A percentile compares a stretch with the other conserved stretches of the same genome.
Conservation (phyloP, 495 filamentous ascomycete species). For the Penicillium mononematosum region DNA sequence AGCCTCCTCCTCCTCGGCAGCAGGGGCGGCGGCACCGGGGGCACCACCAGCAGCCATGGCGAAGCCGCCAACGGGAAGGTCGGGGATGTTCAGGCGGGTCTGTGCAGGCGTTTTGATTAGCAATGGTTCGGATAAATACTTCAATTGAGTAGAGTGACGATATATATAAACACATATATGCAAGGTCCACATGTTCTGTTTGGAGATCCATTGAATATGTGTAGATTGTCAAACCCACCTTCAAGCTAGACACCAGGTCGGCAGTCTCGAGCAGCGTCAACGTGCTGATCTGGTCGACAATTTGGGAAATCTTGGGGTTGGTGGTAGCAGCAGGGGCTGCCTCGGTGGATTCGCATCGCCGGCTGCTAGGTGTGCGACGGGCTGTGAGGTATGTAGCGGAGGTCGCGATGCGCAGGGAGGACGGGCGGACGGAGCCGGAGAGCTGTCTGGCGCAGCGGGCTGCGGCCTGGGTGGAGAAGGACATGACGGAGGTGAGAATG, state of each 20-base stretch:
- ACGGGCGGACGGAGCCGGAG: constrained; percentile 45
- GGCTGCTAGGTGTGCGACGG: constrained; percentile 41
- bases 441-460: constrained; percentile 49
- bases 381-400: constrained; percentile 42
- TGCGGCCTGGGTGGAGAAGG: constrained; percentile 43
- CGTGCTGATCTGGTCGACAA: constrained; percentile 97
- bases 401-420: constrained; percentile 46
- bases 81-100: constrained; percentile 96
- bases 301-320: constrained; percentile 85
- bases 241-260: constrained; percentile 86
- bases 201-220: constrained; percentile 9
- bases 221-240: constrained; percentile 55
- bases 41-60: constrained; percentile 60
- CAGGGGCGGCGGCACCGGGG: constrained; percentile 61
- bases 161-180: neutral
- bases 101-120: constrained; percentile 36
- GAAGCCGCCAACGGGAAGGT: constrained; percentile 89
- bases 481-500: constrained; percentile 34
- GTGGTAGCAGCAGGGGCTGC: constrained; percentile 57
- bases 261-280: constrained; percentile 97
- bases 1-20: constrained; percentile 79
- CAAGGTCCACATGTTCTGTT: constrained; percentile 9
- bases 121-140: neutral
- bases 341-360: constrained; percentile 50
- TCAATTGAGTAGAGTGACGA: neutral